phyloP scores from a whole-genome alignment of 192 early-diverging fungal genomes.

The Coemansia brasiliensis region DNA sequence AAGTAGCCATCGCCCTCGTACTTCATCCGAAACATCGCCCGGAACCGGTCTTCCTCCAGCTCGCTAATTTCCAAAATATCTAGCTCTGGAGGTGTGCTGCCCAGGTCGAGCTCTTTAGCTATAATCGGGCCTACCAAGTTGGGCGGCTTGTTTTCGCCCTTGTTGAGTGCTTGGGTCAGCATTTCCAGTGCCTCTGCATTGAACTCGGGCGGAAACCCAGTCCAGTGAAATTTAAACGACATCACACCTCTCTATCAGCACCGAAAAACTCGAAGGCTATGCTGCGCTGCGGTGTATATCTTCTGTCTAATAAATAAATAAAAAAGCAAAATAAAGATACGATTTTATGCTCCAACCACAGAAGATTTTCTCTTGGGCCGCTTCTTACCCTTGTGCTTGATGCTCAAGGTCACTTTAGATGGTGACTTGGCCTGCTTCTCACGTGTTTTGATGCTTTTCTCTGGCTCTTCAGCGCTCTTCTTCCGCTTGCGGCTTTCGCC shows the following conservation, averaged over 20 bases:
- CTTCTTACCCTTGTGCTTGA: conserved; percentile 25
- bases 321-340: not conserved
- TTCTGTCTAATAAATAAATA: not conserved
- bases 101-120: conserved; percentile 94
- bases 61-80: conserved; percentile 99
- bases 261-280: no score
- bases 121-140: conserved; percentile 91
- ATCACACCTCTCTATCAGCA: conserved; percentile 52
- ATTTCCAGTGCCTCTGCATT: conserved; percentile 81
- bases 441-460: not conserved
- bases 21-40: conserved; percentile 91
- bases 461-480: conserved; percentile 2
- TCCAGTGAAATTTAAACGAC: conserved; percentile 98
- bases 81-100: conserved; percentile 90
- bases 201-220: conserved; percentile 83
- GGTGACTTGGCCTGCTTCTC: not conserved
- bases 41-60: conserved; percentile 88
- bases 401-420: not conserved
- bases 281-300: no score
- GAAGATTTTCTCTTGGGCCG: conserved; percentile 20
- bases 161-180: conserved; percentile 90
- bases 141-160: conserved; percentile 82
- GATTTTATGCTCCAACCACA: not conserved
- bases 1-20: conserved; percentile 94
- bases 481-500: not conserved